phyloP scores from a whole-genome alignment of 306 rosid species.

The Fragaria iinumae region DNA sequence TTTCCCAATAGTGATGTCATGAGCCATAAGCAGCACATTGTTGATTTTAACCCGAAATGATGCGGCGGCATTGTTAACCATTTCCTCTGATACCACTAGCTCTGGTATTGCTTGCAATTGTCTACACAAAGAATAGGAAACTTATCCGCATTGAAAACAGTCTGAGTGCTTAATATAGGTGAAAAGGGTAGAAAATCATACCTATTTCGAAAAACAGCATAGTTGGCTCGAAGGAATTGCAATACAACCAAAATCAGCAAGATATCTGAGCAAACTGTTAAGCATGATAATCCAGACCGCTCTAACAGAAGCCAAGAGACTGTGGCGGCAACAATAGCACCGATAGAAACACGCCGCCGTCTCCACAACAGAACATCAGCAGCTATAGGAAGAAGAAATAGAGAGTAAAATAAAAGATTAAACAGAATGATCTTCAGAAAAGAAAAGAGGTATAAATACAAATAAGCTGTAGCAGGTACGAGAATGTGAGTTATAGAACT shows the following conservation, averaged over 20 bases:
- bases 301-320: conserved; percentile 68
- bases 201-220: conserved; percentile 62
- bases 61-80: conserved; percentile 87
- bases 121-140: conserved; percentile 43
- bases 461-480: background rate
- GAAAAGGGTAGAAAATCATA: conserved; percentile 33
- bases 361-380: conserved; percentile 83
- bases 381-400: conserved; percentile 41
- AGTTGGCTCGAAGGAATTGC: conserved; percentile 71
- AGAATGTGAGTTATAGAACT: background rate
- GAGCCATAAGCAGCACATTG: conserved; percentile 79
- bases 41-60: conserved; percentile 88
- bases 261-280: conserved; percentile 85
- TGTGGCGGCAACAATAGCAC: conserved; percentile 67
- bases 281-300: conserved; percentile 60
- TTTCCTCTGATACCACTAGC: conserved; percentile 89
- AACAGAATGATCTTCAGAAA: background rate
- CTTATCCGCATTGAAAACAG: conserved; percentile 13
- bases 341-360: conserved; percentile 60
- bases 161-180: conserved; percentile 7
- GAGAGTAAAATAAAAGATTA: conserved; percentile 11
- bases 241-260: conserved; percentile 75
- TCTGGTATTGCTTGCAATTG: conserved; percentile 66
- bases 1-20: conserved; percentile 90
- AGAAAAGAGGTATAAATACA: background rate